phyloP scores from a whole-genome alignment of 495 filamentous ascomycete genomes.

The Bryoglossum gracile region DNA sequence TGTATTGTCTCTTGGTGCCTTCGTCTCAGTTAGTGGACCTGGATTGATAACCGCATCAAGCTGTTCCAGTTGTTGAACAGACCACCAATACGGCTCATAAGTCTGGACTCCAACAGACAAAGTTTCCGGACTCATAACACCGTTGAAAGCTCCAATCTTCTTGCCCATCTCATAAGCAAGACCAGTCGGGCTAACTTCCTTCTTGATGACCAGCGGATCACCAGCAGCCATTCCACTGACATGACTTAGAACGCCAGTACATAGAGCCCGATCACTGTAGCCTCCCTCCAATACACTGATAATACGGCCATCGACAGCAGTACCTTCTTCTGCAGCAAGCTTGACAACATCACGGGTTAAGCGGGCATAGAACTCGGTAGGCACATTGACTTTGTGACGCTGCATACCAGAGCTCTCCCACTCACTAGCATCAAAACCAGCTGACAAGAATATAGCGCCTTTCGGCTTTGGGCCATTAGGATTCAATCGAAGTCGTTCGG shows the following conservation, averaged over 20 bases:
- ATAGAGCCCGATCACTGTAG: constrained; percentile 86
- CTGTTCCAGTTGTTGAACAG: constrained; percentile 53
- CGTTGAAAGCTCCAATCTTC: constrained; percentile 31
- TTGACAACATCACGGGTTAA: constrained; percentile 78
- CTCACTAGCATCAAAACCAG: constrained; percentile 94
- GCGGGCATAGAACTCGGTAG: constrained; percentile 90
- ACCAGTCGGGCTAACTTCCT: constrained; percentile 35
- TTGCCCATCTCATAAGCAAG: constrained; percentile 43
- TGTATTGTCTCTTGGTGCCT: constrained; percentile 44
- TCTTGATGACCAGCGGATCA: constrained; percentile 33
- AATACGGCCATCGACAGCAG: constrained; percentile 71
- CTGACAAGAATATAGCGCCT: constrained; percentile 87
- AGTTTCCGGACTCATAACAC: neutral
- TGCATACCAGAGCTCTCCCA: constrained; percentile 92
- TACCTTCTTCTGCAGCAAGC: constrained; percentile 72
- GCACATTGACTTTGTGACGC: constrained; percentile 86
- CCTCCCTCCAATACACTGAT: constrained; percentile 94
- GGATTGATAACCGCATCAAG: constrained; percentile 51
- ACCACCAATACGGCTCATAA: constrained; percentile 76
- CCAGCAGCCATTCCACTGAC: constrained; percentile 64
- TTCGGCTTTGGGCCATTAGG: constrained; percentile 52
- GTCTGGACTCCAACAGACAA: constrained; percentile 3
- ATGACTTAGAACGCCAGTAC: constrained; percentile 82
- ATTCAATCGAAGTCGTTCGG: constrained; percentile 45
- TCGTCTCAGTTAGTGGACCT: constrained; percentile 35